Evolutionary conservation across 495 filamentous ascomycete genomes (phyloP).

Genomic region (Amorphotheca resinae): DNA sequence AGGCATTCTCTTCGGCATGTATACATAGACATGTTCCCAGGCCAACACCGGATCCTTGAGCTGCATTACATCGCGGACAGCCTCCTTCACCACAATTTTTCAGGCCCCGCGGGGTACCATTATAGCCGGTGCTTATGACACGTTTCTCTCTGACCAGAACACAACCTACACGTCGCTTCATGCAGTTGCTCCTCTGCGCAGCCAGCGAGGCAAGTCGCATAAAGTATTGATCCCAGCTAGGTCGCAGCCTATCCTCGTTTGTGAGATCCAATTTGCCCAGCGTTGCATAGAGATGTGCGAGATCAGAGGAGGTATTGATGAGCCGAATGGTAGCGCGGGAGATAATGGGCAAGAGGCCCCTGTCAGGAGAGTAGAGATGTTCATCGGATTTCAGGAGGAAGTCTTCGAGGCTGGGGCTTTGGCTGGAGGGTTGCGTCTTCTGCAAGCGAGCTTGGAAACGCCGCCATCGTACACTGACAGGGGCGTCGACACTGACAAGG

Average conservation of each 20-base stretch:
- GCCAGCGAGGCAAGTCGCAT: constrained; percentile 91
- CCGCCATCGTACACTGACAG: constrained; percentile 68
- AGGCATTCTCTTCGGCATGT: constrained; percentile 93
- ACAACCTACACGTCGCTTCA: constrained; percentile 92
- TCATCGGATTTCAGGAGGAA: constrained; percentile 69
- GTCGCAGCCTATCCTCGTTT: constrained; percentile 67
- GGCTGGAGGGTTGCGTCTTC: constrained; percentile 4
- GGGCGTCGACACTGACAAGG: constrained; percentile 83
- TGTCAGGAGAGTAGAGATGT: constrained; percentile 55
- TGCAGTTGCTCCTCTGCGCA: constrained; percentile 87
- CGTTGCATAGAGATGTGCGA: constrained; percentile 54
- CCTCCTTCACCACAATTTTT: constrained; percentile 89
- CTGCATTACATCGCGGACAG: constrained; percentile 76
- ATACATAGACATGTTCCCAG: constrained; percentile 84
- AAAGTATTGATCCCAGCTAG: constrained; percentile 97
- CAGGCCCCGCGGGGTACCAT: constrained; percentile 80
- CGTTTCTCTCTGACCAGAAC: constrained; percentile 81
- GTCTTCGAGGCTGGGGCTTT: constrained; percentile 49
- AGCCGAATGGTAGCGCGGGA: constrained; percentile 70
- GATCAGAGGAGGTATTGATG: constrained; percentile 65
- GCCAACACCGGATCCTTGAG: constrained; percentile 52
- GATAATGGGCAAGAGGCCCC: constrained; percentile 58
- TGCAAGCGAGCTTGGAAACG: constrained; percentile 36
- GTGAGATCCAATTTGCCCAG: constrained; percentile 60
- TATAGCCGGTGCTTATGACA: constrained; percentile 95